A percentile compares a stretch with the other conserved stretches of the same genome.
Evolutionary conservation across 164 flowering plant genomes (phyloP).

Genomic region (Cinnamomum chago): DNA sequence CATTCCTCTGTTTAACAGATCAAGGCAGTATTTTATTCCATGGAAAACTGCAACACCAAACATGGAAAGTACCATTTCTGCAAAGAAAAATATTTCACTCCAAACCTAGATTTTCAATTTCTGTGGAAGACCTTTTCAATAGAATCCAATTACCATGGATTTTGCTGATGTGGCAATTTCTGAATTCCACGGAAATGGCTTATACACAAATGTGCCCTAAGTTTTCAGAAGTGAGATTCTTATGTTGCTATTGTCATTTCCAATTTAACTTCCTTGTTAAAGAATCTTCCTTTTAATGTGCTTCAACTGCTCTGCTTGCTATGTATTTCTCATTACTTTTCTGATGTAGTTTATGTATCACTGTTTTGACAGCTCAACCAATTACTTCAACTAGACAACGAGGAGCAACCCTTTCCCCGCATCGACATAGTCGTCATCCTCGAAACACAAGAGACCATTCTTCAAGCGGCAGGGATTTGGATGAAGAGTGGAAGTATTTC

Average conservation of each 20-base stretch:
- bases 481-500: conserved; percentile 13
- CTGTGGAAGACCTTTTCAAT: too few species aligned
- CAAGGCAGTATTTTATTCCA: too few species aligned
- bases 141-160: too few species aligned
- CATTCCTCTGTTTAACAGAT: too few species aligned
- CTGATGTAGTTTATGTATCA: conserved; percentile 3
- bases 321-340: background rate
- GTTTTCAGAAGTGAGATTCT: background rate
- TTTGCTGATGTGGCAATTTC: too few species aligned
- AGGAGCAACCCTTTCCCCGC: background rate
- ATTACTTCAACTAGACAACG: conserved; percentile 17
- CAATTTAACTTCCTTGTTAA: background rate
- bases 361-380: conserved; percentile 19
- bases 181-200: too few species aligned
- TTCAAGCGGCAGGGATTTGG: conserved; percentile 10
- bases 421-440: background rate
- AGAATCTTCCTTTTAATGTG: background rate
- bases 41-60: too few species aligned
- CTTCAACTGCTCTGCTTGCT: background rate
- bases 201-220: too few species aligned
- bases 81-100: too few species aligned
- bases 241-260: background rate
- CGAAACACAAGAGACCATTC: conserved; percentile 4
- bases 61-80: too few species aligned
- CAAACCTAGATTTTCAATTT: too few species aligned